Conservation (phyloP, 768 basidiomycete genomes). For the Rhodotorula paludigena region DNA sequence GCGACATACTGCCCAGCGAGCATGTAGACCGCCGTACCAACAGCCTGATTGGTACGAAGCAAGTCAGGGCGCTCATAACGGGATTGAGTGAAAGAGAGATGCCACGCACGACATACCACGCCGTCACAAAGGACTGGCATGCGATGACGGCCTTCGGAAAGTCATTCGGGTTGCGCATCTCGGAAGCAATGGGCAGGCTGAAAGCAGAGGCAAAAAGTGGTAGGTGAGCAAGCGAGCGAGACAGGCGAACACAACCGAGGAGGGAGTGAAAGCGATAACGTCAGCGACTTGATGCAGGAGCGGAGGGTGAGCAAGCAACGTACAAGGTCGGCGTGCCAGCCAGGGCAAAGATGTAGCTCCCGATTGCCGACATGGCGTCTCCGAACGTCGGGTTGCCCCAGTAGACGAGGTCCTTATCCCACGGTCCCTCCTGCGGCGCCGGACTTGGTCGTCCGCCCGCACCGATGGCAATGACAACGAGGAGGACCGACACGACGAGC, state of each 20-base stretch:
- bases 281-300: no score
- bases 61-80: neutral
- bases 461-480: slow-evolving; percentile 42
- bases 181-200: slow-evolving; percentile 43
- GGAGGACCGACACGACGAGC: slow-evolving; percentile 37
- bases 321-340: slow-evolving; percentile 19
- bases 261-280: no score
- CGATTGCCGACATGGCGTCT: slow-evolving; percentile 46
- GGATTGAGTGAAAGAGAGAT: slow-evolving; percentile 45
- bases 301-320: no score
- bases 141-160: slow-evolving; percentile 44
- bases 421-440: slow-evolving; percentile 40
- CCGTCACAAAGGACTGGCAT: slow-evolving; percentile 34
- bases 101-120: slow-evolving; percentile 28
- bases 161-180: slow-evolving; percentile 46
- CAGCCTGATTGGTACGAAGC: slow-evolving; percentile 34
- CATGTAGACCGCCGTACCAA: slow-evolving; percentile 39
- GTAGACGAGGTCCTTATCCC: slow-evolving; percentile 39
- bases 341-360: slow-evolving; percentile 44
- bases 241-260: neutral
- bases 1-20: slow-evolving; percentile 42
- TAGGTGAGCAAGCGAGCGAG: no score
- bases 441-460: slow-evolving; percentile 41
- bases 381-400: slow-evolving; percentile 31
- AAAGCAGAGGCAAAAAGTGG: neutral